Percentiles rank a stretch among this genome's conserved stretches.
Evolutionary conservation across 768 basidiomycete genomes (phyloP).

Genomic region (Tylopilus felleus): DNA sequence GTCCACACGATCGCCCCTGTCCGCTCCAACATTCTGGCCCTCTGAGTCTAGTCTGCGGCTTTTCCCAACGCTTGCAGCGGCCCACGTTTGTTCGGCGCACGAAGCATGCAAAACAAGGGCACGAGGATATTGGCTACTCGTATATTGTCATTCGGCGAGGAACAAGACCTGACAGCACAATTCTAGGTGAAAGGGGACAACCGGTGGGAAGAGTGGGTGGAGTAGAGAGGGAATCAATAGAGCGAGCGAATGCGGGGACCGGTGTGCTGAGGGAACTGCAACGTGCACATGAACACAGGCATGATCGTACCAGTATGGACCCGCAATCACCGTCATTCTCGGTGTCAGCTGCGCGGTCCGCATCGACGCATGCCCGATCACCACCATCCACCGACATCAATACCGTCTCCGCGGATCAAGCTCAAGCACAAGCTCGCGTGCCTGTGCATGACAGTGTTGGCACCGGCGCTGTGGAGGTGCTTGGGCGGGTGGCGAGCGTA

Average conservation of each 20-base stretch:
- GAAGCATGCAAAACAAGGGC: constrained; percentile 80
- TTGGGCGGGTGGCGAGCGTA: constrained; percentile 16
- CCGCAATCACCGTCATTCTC: constrained; percentile 28
- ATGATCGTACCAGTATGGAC: constrained; percentile 13
- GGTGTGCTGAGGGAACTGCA: constrained; percentile 25
- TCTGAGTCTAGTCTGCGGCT: constrained; percentile 64
- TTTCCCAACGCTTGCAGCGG: constrained; percentile 83
- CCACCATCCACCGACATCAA: constrained; percentile 16
- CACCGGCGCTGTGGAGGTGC: constrained; percentile 12
- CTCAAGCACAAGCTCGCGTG: constrained; percentile 10
- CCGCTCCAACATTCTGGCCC: constrained; percentile 65
- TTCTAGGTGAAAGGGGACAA: constrained; percentile 3
- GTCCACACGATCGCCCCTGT: constrained; percentile 86
- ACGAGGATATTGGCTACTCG: constrained; percentile 85
- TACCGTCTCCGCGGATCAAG: constrained; percentile 23
- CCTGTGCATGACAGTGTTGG: constrained; percentile 19
- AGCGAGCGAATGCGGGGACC: constrained; percentile 20
- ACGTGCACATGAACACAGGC: constrained; percentile 17
- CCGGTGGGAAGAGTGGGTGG: constrained; percentile 28
- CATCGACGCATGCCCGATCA: constrained; percentile 13
- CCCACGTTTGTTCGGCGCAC: constrained; percentile 83
- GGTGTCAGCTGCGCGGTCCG: constrained; percentile 8
- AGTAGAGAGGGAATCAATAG: constrained; percentile 29
- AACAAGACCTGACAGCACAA: constrained; percentile 46
- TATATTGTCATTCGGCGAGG: constrained; percentile 89